These are phyloP conservation scores for Sphaceloma murrayae DNA, from an alignment of 2,329 filamentous ascomycete species.

Conservation along the genomic window DNA sequence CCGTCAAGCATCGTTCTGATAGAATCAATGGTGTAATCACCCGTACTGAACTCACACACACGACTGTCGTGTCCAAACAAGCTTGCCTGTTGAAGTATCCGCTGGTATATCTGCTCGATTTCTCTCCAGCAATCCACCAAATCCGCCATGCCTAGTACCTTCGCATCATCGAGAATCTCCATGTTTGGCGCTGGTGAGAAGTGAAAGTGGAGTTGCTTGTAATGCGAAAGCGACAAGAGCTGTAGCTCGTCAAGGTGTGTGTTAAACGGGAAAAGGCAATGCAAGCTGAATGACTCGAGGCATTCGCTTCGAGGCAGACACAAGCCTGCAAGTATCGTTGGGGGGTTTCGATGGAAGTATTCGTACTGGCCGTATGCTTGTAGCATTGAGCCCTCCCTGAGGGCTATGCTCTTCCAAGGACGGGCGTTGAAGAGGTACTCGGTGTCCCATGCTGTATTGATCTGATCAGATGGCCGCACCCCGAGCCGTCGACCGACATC, in stretches of 20 bases:
- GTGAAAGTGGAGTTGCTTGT: conserved; percentile 29
- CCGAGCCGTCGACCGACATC: background rate
- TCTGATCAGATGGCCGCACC: no score
- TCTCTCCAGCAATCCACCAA: conserved; percentile 33
- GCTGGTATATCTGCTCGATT: conserved; percentile 20
- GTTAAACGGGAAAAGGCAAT: conserved; percentile 58
- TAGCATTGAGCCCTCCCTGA: conserved; percentile 70
- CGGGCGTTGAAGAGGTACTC: conserved; percentile 45
- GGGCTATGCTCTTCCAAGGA: conserved; percentile 54
- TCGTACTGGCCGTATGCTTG: conserved; percentile 61
- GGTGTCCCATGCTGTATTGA: conserved; percentile 10
- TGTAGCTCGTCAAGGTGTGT: conserved; percentile 43
- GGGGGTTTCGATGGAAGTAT: conserved; percentile 56
- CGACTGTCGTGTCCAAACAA: background rate
- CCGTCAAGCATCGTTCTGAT: conserved; percentile 7
- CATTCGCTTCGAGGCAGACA: conserved; percentile 21
- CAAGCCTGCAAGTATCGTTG: conserved; percentile 49
- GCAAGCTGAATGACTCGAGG: conserved; percentile 36
- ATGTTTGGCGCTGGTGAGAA: conserved; percentile 35
- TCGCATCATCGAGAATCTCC: conserved; percentile 30
- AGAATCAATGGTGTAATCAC: conserved; percentile 11
- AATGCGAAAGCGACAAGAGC: background rate
- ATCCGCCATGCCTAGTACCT: conserved; percentile 34
- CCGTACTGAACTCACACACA: conserved; percentile 3
- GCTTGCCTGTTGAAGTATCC: background rate